These are phyloP conservation scores for Casaregolazyma suthepensis DNA, from an alignment of 1,139 yeast genomes.

Conservation along the genomic window DNA sequence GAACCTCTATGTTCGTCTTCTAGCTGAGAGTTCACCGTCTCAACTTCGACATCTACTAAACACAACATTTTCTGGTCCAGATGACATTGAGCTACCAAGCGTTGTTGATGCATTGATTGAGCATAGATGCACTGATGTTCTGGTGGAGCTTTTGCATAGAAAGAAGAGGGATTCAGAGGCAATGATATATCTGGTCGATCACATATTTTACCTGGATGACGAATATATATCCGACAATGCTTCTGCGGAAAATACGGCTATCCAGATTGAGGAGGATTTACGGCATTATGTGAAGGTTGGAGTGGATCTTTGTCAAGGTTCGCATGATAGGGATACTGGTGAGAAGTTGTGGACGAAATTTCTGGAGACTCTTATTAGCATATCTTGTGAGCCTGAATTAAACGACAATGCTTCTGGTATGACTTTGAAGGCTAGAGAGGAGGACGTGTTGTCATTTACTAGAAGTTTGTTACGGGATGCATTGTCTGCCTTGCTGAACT, in stretches of 20 bases:
- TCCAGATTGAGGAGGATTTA: slow-evolving; percentile 14
- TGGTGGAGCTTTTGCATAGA: slow-evolving; percentile 26
- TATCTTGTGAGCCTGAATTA: slow-evolving; percentile 13
- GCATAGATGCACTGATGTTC: slow-evolving; percentile 26
- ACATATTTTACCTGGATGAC: slow-evolving; percentile 21
- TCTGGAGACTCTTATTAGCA: slow-evolving; percentile 26
- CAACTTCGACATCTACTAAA: slow-evolving; percentile 22
- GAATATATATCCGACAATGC: slow-evolving; percentile 11
- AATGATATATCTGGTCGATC: slow-evolving; percentile 29
- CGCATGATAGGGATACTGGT: slow-evolving; percentile 11
- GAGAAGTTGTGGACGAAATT: slow-evolving; percentile 28
- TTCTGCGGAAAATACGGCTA: slow-evolving; percentile 1
- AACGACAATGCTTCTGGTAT: slow-evolving; percentile 2
- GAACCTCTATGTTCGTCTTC: slow-evolving; percentile 24
- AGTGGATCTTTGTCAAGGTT: slow-evolving; percentile 23
- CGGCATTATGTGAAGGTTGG: slow-evolving; percentile 24
- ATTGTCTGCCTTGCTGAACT: slow-evolving; percentile 22
- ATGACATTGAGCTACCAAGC: slow-evolving; percentile 30
- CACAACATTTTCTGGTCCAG: slow-evolving; percentile 19
- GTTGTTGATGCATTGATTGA: slow-evolving; percentile 28
- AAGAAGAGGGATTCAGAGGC: slow-evolving; percentile 29
- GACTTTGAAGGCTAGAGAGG: slow-evolving; percentile 1
- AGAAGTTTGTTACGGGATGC: slow-evolving; percentile 21
- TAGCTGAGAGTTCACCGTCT: slow-evolving; percentile 20
- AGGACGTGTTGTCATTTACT: slow-evolving; percentile 14